Base-by-base conservation (phyloP, 257 asterid genomes). In the Solanum virginianum region DNA sequence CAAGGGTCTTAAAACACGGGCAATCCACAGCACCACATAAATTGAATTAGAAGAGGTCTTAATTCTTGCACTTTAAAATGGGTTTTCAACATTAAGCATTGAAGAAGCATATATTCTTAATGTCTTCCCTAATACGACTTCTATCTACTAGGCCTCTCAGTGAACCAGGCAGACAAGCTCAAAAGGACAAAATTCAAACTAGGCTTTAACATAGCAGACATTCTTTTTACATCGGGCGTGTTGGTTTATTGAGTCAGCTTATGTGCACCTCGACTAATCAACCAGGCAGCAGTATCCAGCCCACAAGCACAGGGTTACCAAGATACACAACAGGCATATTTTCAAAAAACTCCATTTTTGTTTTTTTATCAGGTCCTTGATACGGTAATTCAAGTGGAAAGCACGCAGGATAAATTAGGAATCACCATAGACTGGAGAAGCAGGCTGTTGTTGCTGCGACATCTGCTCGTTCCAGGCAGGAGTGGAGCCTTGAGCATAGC, bases 381-480 rank as follows among this genome's bases (percentile, higher is more conserved):
- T 26, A 79, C 29, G 54, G 83, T 79, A 26, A n/a, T 26, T 16
- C 20, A 49, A 83, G 55, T 32, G 49, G 49, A 69, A 54, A 53
- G 65, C 83, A 56, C 43, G 47, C 56, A n/a, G 47, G 51, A 53
- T 41, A 85, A 69, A 20, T 53, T 82, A 83, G 86, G 55, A 65
- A 63, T 89, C 88, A 95, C 99, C 95, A 83, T 95, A 92, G 85
- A 69, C 92, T 22, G 98, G 93, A n/a, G 95, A 94, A 75, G 94
- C 83, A 65, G 93, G 97, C 88, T 94, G 98, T 90, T 93, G 95
- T 56, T 92, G 98, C 81, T 86, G 94, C 65, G 90, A 81, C 74
- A 89, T 88, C 88, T 90, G 93, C 43, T 92, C 92, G 84, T 90
- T 90, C 99, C 97, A 94, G 81, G 92, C 75, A 87, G 92, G 66